Evolutionary conservation across 176 grass and related monocot species (phyloP).

Genomic region (Oryza nivara): DNA sequence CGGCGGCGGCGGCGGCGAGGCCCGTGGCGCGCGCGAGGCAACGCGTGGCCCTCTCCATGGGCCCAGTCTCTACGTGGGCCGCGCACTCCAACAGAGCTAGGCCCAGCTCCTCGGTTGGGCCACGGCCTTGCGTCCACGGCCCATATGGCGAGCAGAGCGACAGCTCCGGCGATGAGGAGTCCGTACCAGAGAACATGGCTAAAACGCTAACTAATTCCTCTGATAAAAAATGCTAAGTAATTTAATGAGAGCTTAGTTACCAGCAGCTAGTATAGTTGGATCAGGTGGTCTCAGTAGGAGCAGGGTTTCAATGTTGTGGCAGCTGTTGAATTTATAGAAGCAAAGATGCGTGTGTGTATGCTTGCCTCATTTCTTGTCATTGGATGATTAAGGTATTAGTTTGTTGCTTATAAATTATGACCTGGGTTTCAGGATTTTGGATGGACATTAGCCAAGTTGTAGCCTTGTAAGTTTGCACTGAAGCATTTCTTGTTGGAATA

Average conservation of each 20-base stretch:
- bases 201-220: too few species aligned
- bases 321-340: background rate
- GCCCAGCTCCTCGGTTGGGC: slow-evolving; percentile 17
- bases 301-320: background rate
- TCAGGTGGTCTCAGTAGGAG: background rate
- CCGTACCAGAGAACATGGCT: background rate
- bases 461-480: background rate
- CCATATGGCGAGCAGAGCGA: background rate
- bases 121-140: background rate
- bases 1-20: background rate
- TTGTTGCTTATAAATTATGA: too few species aligned
- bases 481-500: background rate
- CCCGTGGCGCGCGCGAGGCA: slow-evolving; percentile 42
- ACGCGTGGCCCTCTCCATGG: slow-evolving; percentile 16
- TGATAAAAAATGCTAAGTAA: too few species aligned
- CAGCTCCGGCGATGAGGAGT: background rate
- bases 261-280: background rate
- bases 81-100: slow-evolving; percentile 35
- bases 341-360: background rate
- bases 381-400: too few species aligned
- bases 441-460: background rate
- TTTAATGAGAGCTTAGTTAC: too few species aligned
- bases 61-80: slow-evolving; percentile 27
- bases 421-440: background rate
- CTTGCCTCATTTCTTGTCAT: background rate